These are phyloP conservation scores for Ballota nigra DNA, from an alignment of 257 asterid genomes.

Conservation along the genomic window DNA sequence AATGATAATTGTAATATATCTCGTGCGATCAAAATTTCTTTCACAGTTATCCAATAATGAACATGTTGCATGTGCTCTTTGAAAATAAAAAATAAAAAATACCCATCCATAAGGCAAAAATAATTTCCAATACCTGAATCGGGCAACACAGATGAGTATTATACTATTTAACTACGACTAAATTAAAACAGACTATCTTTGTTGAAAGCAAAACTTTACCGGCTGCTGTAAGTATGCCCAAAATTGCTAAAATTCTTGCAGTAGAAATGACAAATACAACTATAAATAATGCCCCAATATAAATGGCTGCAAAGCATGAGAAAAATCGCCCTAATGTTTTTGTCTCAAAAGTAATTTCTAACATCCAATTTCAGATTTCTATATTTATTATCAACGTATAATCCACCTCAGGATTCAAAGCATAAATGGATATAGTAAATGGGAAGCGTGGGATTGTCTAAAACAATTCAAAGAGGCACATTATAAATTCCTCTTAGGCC, in stretches of 20 bases:
- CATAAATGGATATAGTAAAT: too few species aligned
- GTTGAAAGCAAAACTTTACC: too few species aligned
- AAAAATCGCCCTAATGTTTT: too few species aligned
- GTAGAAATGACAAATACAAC: slow-evolving; percentile 60
- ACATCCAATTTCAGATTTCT: too few species aligned
- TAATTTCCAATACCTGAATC: slow-evolving; percentile 72
- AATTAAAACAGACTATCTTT: too few species aligned
- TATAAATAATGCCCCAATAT: slow-evolving; percentile 54
- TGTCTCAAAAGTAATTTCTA: too few species aligned
- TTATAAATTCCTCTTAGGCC: too few species aligned
- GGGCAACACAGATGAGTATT: background rate
- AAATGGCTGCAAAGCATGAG: slow-evolving; percentile 59
- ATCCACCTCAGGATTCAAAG: too few species aligned
- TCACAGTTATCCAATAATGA: background rate
- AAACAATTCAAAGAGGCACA: too few species aligned
- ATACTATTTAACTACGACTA: background rate
- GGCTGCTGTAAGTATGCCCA: slow-evolving; percentile 57
- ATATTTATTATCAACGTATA: too few species aligned
- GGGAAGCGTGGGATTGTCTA: too few species aligned
- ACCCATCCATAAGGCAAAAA: slow-evolving; percentile 58
- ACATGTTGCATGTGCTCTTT: background rate
- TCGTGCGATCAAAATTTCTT: background rate
- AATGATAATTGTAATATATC: background rate
- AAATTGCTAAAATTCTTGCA: slow-evolving; percentile 48
- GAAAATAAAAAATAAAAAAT: background rate